Conservation (phyloP, 1,284 basidiomycete species). For the Limonomyces culmigenus region DNA sequence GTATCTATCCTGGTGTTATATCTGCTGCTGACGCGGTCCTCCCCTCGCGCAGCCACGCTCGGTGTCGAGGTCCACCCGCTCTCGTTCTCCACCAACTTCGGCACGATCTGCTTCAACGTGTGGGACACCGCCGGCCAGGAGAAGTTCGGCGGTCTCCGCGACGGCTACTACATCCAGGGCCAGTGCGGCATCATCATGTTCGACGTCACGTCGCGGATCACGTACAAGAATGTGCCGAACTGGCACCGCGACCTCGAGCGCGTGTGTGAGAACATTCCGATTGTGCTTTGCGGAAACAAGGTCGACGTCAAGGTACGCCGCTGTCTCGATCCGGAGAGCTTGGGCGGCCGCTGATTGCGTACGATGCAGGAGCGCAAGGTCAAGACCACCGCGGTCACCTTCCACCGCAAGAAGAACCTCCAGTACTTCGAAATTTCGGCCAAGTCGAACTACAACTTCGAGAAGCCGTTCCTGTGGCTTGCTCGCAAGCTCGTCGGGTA, state of each 20-base stretch:
- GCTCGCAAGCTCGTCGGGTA: slow-evolving; percentile 96
- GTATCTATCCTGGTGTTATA: neutral
- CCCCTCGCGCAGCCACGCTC: slow-evolving; percentile 62
- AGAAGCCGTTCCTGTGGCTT: slow-evolving; percentile 99
- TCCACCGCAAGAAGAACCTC: slow-evolving; percentile 99
- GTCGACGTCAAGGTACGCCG: slow-evolving; percentile 92
- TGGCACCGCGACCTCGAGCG: slow-evolving; percentile 99
- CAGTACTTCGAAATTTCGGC: slow-evolving; percentile 99
- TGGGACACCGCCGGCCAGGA: slow-evolving; percentile 99
- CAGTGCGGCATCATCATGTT: slow-evolving; percentile 99
- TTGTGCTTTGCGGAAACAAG: slow-evolving; percentile 99
- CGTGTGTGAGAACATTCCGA: slow-evolving; percentile 98
- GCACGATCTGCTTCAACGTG: slow-evolving; percentile 98
- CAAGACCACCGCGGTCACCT: slow-evolving; percentile 96
- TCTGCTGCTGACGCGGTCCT: neutral
- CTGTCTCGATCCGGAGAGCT: too few relatives aligned
- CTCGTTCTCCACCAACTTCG: slow-evolving; percentile 94
- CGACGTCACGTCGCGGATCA: slow-evolving; percentile 98
- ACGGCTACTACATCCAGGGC: slow-evolving; percentile 98
- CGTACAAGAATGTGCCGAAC: slow-evolving; percentile 99
- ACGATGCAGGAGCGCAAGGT: slow-evolving; percentile 88
- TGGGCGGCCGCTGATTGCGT: neutral
- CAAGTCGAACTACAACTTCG: slow-evolving; percentile 99
- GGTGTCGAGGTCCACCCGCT: slow-evolving; percentile 99
- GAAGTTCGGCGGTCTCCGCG: slow-evolving; percentile 97